A percentile compares a stretch with the other conserved stretches of the same genome.
Evolutionary conservation across 768 basidiomycete species (phyloP).

Genomic region (Pulveroboletus sp.): DNA sequence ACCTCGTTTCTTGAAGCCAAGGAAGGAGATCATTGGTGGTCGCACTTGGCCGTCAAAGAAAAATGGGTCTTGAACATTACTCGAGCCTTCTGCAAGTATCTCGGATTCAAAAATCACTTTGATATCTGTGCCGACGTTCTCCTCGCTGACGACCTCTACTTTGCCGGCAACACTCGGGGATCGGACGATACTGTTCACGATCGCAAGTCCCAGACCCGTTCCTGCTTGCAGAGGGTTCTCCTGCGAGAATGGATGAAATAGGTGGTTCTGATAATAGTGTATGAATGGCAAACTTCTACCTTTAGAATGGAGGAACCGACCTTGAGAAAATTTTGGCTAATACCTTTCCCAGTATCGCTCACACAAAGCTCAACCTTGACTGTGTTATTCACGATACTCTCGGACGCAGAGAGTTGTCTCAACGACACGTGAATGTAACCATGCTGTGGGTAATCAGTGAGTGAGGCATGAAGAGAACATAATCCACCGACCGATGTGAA

Average conservation of each 20-base stretch:
- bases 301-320: conserved; percentile 33
- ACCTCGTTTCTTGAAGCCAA: conserved; percentile 64
- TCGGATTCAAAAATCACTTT: conserved; percentile 81
- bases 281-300: neutral
- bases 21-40: conserved; percentile 56
- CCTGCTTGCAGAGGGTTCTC: conserved; percentile 92
- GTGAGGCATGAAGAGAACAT: neutral
- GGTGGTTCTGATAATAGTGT: conserved; percentile 58
- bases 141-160: conserved; percentile 91
- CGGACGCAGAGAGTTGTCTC: conserved; percentile 60
- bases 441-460: conserved; percentile 41
- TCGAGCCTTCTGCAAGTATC: conserved; percentile 36
- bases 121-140: conserved; percentile 88
- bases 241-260: conserved; percentile 97
- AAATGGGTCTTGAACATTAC: conserved; percentile 44
- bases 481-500: conserved; percentile 66
- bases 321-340: conserved; percentile 89
- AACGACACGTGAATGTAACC: conserved; percentile 86
- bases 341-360: conserved; percentile 91
- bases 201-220: conserved; percentile 90
- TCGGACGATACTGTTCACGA: conserved; percentile 87
- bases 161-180: conserved; percentile 85
- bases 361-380: conserved; percentile 81
- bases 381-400: conserved; percentile 50
- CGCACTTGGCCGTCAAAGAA: conserved; percentile 36